Evolutionary conservation across 805 yeast species (phyloP).

Genomic region (Nakazawaea molendinolei): DNA sequence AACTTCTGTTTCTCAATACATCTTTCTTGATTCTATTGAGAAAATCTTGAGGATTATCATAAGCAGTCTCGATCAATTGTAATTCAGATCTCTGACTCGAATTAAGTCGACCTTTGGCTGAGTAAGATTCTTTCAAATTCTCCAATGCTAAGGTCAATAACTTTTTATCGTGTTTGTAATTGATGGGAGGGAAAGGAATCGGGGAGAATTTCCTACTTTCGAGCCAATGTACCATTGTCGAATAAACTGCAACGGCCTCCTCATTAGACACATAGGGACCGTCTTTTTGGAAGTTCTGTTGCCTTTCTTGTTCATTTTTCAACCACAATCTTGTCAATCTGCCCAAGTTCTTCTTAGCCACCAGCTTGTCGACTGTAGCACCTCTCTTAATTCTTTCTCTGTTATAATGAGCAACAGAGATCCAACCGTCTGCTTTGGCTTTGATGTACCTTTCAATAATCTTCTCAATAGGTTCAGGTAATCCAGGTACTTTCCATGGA

Average conservation of each 20-base stretch:
- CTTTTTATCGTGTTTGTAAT: constrained; percentile 91
- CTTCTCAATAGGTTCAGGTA: constrained; percentile 84
- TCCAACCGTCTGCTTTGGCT: constrained; percentile 97
- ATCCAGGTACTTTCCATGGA: constrained; percentile 96
- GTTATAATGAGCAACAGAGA: constrained; percentile 86
- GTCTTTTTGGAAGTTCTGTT: constrained; percentile 65
- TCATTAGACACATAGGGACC: constrained; percentile 85
- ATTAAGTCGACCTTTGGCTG: constrained; percentile 69
- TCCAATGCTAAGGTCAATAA: constrained; percentile 85
- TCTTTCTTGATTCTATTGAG: constrained; percentile 77
- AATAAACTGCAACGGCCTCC: constrained; percentile 83
- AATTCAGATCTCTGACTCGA: constrained; percentile 88
- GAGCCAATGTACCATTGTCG: constrained; percentile 87
- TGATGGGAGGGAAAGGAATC: constrained; percentile 88
- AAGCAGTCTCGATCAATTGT: constrained; percentile 91
- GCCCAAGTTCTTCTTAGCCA: constrained; percentile 89
- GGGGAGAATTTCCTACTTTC: constrained; percentile 79
- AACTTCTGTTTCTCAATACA: constrained; percentile 80
- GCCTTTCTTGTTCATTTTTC: constrained; percentile 86
- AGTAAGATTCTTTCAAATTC: constrained; percentile 73
- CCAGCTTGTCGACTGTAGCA: constrained; percentile 90
- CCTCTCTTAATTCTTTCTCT: constrained; percentile 85
- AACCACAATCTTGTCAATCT: constrained; percentile 89
- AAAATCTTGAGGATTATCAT: constrained; percentile 94
- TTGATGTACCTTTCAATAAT: constrained; percentile 85